Percentiles rank a stretch among this genome's conserved stretches.
Evolutionary conservation across 176 grass and related monocot genomes (phyloP).

Genomic region (Typha latifolia): DNA sequence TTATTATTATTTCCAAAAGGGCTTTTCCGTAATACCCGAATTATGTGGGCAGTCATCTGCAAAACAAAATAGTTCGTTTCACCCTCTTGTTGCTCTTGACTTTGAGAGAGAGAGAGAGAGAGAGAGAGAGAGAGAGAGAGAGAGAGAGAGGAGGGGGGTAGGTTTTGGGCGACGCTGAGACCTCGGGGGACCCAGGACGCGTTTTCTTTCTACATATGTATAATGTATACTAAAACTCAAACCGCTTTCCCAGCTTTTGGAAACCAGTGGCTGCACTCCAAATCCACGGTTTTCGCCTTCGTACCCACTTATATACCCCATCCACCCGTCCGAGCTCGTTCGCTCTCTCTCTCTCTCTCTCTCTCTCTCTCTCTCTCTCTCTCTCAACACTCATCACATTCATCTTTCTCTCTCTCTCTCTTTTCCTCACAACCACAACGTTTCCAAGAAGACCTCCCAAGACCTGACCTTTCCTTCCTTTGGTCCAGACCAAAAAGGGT

Average conservation of each 20-base stretch:
- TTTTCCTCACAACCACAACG: background rate
- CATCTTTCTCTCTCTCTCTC: background rate
- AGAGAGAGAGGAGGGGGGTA: too few species aligned
- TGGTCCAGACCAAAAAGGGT: too few species aligned
- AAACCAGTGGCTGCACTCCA: constrained; percentile 1
- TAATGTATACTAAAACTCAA: background rate
- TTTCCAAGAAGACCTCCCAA: too few species aligned
- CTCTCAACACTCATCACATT: background rate
- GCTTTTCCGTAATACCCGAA: too few species aligned
- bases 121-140: too few species aligned
- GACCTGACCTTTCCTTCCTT: background rate
- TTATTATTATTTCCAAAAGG: too few species aligned
- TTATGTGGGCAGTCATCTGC: too few species aligned
- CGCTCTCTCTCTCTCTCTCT: background rate
- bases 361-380: background rate
- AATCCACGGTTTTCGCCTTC: constrained; percentile 1
- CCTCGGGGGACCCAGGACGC: background rate
- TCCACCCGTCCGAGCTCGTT: too few species aligned
- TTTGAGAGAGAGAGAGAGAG: too few species aligned
- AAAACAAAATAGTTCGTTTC: too few species aligned
- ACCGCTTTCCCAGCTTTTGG: constrained; percentile 1
- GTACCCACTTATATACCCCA: background rate
- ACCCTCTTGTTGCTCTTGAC: too few species aligned
- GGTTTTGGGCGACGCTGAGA: too few species aligned
- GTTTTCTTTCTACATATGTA: background rate